Evolutionary conservation across 2,329 filamentous ascomycete species (phyloP).

Genomic region (Grosmannia huntii): DNA sequence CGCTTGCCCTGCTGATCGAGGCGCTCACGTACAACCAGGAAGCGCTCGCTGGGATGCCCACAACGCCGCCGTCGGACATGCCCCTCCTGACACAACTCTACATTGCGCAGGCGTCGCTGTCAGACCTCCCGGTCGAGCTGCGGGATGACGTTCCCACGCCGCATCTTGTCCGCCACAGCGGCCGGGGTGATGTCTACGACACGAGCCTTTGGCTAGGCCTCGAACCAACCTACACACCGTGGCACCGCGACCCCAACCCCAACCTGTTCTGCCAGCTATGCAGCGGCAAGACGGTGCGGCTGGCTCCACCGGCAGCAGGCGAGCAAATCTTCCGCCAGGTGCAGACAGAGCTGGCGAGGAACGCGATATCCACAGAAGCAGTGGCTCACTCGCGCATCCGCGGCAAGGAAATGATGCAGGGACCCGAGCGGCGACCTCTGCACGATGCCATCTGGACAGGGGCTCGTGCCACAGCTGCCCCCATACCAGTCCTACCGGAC

Average conservation of each 20-base stretch:
- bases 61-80: neutral
- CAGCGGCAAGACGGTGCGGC: slow-evolving; percentile 57
- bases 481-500: slow-evolving; percentile 8
- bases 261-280: slow-evolving; percentile 82
- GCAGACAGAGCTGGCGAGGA: slow-evolving; percentile 24
- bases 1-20: slow-evolving; percentile 52
- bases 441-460: slow-evolving; percentile 58
- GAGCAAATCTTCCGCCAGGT: slow-evolving; percentile 46
- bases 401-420: slow-evolving; percentile 85
- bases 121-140: slow-evolving; percentile 51
- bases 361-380: neutral
- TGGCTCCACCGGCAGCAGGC: slow-evolving; percentile 55
- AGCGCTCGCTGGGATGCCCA: neutral
- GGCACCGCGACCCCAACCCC: slow-evolving; percentile 88
- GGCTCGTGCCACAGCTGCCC: neutral
- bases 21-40: slow-evolving; percentile 33
- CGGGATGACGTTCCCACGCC: slow-evolving; percentile 57
- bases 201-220: slow-evolving; percentile 81
- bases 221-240: slow-evolving; percentile 75
- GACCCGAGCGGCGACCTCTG: slow-evolving; percentile 52
- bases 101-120: slow-evolving; percentile 68
- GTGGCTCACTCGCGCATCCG: slow-evolving; percentile 40
- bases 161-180: slow-evolving; percentile 44
- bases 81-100: slow-evolving; percentile 46
- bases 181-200: slow-evolving; percentile 74